phyloP scores from a whole-genome alignment of 1,284 basidiomycete genomes.

The Ceratobasidium papillatum region DNA sequence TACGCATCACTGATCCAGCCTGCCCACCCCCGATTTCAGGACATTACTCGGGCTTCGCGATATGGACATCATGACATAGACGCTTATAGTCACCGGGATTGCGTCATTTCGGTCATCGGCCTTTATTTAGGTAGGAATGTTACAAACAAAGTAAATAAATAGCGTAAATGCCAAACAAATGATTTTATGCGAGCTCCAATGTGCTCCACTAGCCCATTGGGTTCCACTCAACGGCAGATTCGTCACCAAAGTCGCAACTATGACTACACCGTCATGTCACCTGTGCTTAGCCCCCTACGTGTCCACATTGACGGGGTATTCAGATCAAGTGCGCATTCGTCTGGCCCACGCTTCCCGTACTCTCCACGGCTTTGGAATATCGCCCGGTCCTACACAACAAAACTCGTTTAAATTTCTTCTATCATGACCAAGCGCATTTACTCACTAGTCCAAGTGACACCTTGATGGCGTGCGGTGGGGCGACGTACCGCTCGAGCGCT shows the following conservation, averaged over 20 bases:
- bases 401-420: background rate
- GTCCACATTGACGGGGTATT: slow-evolving; percentile 31
- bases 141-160: background rate
- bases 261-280: slow-evolving; percentile 21
- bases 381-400: slow-evolving; percentile 17
- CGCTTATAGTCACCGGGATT: background rate
- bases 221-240: background rate
- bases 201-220: too few species aligned
- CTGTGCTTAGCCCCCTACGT: slow-evolving; percentile 24
- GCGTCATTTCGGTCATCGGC: slow-evolving; percentile 12
- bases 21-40: slow-evolving; percentile 19
- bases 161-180: background rate
- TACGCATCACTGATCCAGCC: slow-evolving; percentile 15
- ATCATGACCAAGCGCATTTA: slow-evolving; percentile 1
- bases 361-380: slow-evolving; percentile 26
- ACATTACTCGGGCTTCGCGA: background rate
- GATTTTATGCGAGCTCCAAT: background rate
- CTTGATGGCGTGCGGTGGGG: slow-evolving; percentile 70
- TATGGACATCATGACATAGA: slow-evolving; percentile 6
- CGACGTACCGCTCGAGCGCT: slow-evolving; percentile 63
- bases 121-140: slow-evolving; percentile 4
- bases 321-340: slow-evolving; percentile 32
- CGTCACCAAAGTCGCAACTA: background rate
- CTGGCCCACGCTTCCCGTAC: slow-evolving; percentile 23
- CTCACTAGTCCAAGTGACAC: slow-evolving; percentile 67